Conservation (phyloP, 192 early-diverging fungal species). For the Rhizophagus clarus region DNA sequence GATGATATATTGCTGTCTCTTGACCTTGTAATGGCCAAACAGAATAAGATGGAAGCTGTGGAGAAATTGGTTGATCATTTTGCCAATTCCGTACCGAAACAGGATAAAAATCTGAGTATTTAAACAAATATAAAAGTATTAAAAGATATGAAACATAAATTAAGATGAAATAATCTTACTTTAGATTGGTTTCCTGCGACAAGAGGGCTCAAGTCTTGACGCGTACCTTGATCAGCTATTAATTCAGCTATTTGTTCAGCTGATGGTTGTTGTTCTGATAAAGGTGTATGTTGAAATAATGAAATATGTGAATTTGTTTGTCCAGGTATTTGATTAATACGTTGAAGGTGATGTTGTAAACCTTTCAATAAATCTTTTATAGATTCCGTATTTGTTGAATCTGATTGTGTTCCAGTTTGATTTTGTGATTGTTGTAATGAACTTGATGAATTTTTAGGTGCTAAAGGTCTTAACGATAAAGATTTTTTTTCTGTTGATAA, state of each 20-base stretch:
- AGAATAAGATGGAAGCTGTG: not conserved
- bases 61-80: slow-evolving; percentile 5
- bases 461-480: not conserved
- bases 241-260: slow-evolving; percentile 14
- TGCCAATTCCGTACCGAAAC: slow-evolving; percentile 23
- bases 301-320: not conserved
- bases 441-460: not conserved
- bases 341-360: slow-evolving; percentile 5
- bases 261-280: slow-evolving; percentile 1
- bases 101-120: slow-evolving; percentile 22
- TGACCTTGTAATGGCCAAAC: slow-evolving; percentile 3
- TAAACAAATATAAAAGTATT: not conserved
- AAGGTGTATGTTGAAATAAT: not conserved
- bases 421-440: not conserved
- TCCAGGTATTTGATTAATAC: not conserved
- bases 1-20: not conserved
- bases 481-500: not conserved
- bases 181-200: not conserved
- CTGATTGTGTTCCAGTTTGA: not conserved
- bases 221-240: slow-evolving; percentile 14
- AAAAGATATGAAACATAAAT: slow-evolving; percentile 7
- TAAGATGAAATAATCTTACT: slow-evolving; percentile 3
- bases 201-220: not conserved
- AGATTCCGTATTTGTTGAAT: not conserved
- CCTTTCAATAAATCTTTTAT: slow-evolving; percentile 19